Conservation (phyloP, 257 asterid genomes). For the Capsicum pubescens region DNA sequence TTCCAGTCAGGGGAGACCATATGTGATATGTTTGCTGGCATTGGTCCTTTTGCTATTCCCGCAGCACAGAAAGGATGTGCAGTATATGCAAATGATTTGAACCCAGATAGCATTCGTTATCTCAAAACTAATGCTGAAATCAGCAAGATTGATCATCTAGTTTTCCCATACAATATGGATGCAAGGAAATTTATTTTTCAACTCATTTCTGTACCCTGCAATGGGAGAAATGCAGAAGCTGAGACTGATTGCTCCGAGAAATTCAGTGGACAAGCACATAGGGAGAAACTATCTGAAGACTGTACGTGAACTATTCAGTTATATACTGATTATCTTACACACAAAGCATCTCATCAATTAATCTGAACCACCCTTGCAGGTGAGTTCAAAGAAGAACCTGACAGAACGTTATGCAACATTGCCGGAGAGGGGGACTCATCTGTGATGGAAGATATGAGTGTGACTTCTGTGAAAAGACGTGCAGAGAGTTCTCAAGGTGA, state of each 20-base stretch:
- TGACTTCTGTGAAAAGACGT: slow-evolving; percentile 56
- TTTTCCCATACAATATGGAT: slow-evolving; percentile 79
- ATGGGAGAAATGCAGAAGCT: slow-evolving; percentile 47
- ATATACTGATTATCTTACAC: slow-evolving; percentile 18
- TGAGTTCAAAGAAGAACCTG: slow-evolving; percentile 45
- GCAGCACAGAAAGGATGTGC: slow-evolving; percentile 95
- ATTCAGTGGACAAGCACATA: slow-evolving; percentile 37
- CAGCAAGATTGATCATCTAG: slow-evolving; percentile 76
- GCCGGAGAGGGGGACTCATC: slow-evolving; percentile 39
- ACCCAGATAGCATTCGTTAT: slow-evolving; percentile 81
- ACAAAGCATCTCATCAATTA: slow-evolving; percentile 26
- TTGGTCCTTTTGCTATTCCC: slow-evolving; percentile 95
- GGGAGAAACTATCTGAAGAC: slow-evolving; percentile 42
- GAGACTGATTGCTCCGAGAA: slow-evolving; percentile 44
- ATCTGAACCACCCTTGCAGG: slow-evolving; percentile 49
- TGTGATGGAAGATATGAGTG: slow-evolving; percentile 43
- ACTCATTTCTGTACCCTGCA: slow-evolving; percentile 60
- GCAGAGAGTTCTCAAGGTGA: slow-evolving; percentile 59
- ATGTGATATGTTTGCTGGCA: slow-evolving; percentile 96
- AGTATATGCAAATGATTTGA: slow-evolving; percentile 90
- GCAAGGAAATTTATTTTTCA: slow-evolving; percentile 73
- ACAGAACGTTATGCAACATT: slow-evolving; percentile 34
- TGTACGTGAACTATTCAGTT: slow-evolving; percentile 43
- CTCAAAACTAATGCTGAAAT: slow-evolving; percentile 80
- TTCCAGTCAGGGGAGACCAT: slow-evolving; percentile 73